Conservation (phyloP, 257 asterid genomes). For the Coffea eugenioides region DNA sequence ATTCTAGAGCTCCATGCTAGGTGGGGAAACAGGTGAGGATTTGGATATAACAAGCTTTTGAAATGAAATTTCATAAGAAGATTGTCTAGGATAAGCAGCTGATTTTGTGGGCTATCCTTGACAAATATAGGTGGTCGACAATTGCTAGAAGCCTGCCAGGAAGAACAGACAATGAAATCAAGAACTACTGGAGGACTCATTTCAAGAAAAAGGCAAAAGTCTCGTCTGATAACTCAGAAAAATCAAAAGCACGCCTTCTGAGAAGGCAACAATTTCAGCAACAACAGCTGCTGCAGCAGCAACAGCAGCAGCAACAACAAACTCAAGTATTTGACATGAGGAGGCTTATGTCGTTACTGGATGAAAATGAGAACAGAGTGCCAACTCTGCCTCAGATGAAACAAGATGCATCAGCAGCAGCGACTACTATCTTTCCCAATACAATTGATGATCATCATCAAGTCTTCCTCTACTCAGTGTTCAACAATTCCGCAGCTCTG, state of each 20-base stretch:
- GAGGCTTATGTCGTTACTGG: conserved; percentile 38
- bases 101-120: not conserved
- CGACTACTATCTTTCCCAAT: not conserved
- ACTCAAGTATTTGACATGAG: conserved; percentile 38
- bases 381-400: conserved; percentile 32
- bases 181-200: conserved; percentile 88
- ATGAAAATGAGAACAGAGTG: conserved; percentile 29
- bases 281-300: conserved; percentile 48
- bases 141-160: conserved; percentile 87
- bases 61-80: not conserved
- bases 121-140: conserved; percentile 64
- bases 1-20: conserved; percentile 74
- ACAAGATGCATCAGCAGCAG: conserved; percentile 30
- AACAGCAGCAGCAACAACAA: conserved; percentile 57
- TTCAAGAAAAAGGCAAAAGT: conserved; percentile 60
- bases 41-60: not conserved
- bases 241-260: conserved; percentile 41
- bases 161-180: conserved; percentile 78
- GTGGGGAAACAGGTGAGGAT: conserved; percentile 86
- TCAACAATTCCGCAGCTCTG: conserved; percentile 32
- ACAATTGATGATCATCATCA: conserved; percentile 20
- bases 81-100: not conserved
- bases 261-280: conserved; percentile 64
- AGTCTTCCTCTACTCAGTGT: conserved; percentile 35
- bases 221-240: conserved; percentile 34